Conservation (phyloP, 2,329 filamentous ascomycete genomes). For the Fonsecaea nubica region DNA sequence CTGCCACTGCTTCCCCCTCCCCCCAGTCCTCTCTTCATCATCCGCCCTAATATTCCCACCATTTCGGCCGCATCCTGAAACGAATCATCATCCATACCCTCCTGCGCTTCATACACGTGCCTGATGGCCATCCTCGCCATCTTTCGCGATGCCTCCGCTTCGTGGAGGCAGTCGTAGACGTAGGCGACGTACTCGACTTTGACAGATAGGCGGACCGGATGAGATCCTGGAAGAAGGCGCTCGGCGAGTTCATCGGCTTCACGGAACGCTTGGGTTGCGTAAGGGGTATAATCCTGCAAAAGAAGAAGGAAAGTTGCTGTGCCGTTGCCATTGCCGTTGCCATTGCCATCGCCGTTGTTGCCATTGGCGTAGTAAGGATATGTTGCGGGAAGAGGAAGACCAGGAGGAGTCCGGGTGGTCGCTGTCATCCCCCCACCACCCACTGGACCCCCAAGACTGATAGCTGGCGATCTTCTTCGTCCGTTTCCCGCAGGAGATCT, state of each 20-base stretch:
- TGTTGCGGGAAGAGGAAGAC: slow-evolving; percentile 29
- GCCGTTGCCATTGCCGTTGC: slow-evolving; percentile 48
- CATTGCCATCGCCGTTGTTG: slow-evolving; percentile 14
- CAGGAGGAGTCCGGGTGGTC: slow-evolving; percentile 45
- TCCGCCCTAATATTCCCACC: slow-evolving; percentile 82
- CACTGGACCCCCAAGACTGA: slow-evolving; percentile 65
- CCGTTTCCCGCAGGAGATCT: slow-evolving; percentile 48
- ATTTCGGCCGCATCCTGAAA: slow-evolving; percentile 90
- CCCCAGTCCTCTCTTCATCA: slow-evolving; percentile 77
- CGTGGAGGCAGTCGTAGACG: slow-evolving; percentile 88
- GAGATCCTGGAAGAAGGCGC: slow-evolving; percentile 78
- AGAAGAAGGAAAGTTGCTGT: slow-evolving; percentile 79
- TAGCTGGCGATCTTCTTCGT: slow-evolving; percentile 55
- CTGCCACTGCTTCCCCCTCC: slow-evolving; percentile 32
- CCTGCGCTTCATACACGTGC: slow-evolving; percentile 87
- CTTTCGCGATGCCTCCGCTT: slow-evolving; percentile 74
- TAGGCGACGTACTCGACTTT: slow-evolving; percentile 94
- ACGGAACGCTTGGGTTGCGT: slow-evolving; percentile 80
- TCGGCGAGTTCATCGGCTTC: slow-evolving; percentile 78
- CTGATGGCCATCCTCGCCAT: slow-evolving; percentile 83
- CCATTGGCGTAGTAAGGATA: slow-evolving; percentile 25
- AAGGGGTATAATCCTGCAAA: slow-evolving; percentile 75
- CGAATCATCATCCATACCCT: slow-evolving; percentile 94
- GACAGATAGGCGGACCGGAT: slow-evolving; percentile 85
- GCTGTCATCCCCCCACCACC: slow-evolving; percentile 44